phyloP scores from a whole-genome alignment of 257 asterid genomes.

The Cordia subcordata region DNA sequence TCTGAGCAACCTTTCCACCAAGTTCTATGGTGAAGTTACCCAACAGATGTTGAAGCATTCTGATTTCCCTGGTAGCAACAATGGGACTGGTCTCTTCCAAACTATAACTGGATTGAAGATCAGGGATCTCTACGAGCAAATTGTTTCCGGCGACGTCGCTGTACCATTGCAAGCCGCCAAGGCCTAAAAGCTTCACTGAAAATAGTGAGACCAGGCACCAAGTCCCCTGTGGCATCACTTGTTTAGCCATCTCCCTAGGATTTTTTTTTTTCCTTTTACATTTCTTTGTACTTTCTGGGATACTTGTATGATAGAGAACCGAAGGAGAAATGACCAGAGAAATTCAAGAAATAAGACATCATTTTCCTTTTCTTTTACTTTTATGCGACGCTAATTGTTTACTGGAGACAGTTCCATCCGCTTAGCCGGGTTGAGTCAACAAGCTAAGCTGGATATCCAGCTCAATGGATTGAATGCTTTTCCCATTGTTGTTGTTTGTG shows the following conservation, averaged over 20 bases:
- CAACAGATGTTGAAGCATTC: constrained; percentile 95
- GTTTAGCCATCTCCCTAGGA: not conserved
- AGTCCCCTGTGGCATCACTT: constrained; percentile 12
- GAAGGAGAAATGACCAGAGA: no score
- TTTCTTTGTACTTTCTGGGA: no score
- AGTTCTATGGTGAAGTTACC: constrained; percentile 96
- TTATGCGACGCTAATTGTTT: no score
- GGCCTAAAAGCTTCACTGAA: constrained; percentile 37
- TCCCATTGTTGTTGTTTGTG: no score
- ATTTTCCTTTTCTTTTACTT: no score
- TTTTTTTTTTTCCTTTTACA: no score
- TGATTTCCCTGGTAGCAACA: constrained; percentile 96
- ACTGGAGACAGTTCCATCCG: no score
- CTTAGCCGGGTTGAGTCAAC: no score
- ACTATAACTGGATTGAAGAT: constrained; percentile 84
- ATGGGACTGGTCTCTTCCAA: constrained; percentile 95
- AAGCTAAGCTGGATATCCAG: no score
- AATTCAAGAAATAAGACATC: no score
- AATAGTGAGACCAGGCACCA: not conserved
- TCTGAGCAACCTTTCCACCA: constrained; percentile 83
- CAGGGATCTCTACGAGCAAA: constrained; percentile 90
- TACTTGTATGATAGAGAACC: no score
- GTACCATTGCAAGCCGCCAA: constrained; percentile 55
- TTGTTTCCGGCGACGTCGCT: constrained; percentile 45
- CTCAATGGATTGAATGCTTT: no score